phyloP scores from a whole-genome alignment of 1,284 basidiomycete genomes.

The Heimioporus punctisporus region DNA sequence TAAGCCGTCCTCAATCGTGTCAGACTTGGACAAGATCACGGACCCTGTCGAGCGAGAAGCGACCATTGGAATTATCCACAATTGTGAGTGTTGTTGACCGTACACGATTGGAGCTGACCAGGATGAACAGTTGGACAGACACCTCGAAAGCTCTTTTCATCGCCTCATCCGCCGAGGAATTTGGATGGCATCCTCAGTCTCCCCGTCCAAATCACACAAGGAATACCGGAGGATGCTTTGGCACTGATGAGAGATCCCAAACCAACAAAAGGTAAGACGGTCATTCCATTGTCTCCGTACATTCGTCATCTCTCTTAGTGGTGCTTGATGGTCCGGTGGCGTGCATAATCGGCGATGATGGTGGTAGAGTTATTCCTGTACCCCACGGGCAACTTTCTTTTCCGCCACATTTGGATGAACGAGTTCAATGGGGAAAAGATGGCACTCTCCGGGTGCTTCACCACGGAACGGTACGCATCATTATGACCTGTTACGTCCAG shows the following conservation, averaged over 20 bases:
- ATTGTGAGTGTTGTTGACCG: slow-evolving; percentile 57
- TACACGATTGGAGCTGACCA: slow-evolving; percentile 8
- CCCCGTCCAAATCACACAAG: slow-evolving; percentile 71
- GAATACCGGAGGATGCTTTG: slow-evolving; percentile 79
- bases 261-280: slow-evolving; percentile 56
- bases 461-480: slow-evolving; percentile 54
- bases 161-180: slow-evolving; percentile 78
- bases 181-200: slow-evolving; percentile 71
- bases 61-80: slow-evolving; percentile 95
- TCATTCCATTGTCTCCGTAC: slow-evolving; percentile 1
- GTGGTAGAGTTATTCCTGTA: slow-evolving; percentile 64
- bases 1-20: background rate
- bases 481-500: background rate
- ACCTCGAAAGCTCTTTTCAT: slow-evolving; percentile 86
- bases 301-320: slow-evolving; percentile 16
- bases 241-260: slow-evolving; percentile 59
- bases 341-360: slow-evolving; percentile 21
- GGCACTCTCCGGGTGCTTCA: slow-evolving; percentile 62
- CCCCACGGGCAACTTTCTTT: slow-evolving; percentile 58
- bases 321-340: slow-evolving; percentile 22
- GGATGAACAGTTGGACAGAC: slow-evolving; percentile 79
- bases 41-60: slow-evolving; percentile 91
- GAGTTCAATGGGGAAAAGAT: slow-evolving; percentile 63
- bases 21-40: slow-evolving; percentile 84
- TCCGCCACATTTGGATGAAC: slow-evolving; percentile 66